Base-by-base conservation (phyloP, 2,329 filamentous ascomycete species). In the Didymella keratinophila region DNA sequence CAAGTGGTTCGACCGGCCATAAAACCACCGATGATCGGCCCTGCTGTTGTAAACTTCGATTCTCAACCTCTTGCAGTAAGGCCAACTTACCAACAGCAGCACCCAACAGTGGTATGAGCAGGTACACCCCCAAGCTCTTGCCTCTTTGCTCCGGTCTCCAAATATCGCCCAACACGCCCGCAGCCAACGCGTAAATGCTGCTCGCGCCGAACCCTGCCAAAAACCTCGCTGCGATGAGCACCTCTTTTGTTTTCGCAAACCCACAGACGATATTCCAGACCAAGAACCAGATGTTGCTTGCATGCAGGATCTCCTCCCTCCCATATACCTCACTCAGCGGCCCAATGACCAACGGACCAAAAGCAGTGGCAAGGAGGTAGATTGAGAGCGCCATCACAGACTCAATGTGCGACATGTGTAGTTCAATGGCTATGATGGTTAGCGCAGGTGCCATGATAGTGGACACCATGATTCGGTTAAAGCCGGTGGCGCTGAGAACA, bases 381-480 rank as follows among this genome's bases (percentile, higher is more conserved):
- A 73, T 68, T 1, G 71, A 72, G 2, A 74, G 52, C 2, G 70
- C 62, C 63, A 74, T 68, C 21, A 65, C 56, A 1, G 66, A 52
- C 30, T 71, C 66, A 6, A 67, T 60, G 2, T 66, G 52, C 5
- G 20, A 60, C 65, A 71, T 71, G 43, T 67, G 25, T 3, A 72
- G 51, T 46, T 71, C 68, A 2, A 39, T 10, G 2, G 66, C 63
- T 45, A 71, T 71, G 34, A 62, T 62, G 3, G 50, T 36, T 1
- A 73, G 56, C 0, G 69, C 66, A 1, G 70, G 70, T 11, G 71
- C 71, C 69, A 72, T 72, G 55, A 71, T 72, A 20, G 70, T 72
- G 14, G 62, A 66, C 6, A 72, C 70, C 70, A 72, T 72, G 47
- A 71, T 72, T 34, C 70, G 67, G 34, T 66, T 68, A 57, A 72